Evolutionary conservation across 225 moss, liverwort and hornwort species (phyloP), one percentile per base, ranked within the genome.

Genomic region (Takakia lepidozioides): DNA sequence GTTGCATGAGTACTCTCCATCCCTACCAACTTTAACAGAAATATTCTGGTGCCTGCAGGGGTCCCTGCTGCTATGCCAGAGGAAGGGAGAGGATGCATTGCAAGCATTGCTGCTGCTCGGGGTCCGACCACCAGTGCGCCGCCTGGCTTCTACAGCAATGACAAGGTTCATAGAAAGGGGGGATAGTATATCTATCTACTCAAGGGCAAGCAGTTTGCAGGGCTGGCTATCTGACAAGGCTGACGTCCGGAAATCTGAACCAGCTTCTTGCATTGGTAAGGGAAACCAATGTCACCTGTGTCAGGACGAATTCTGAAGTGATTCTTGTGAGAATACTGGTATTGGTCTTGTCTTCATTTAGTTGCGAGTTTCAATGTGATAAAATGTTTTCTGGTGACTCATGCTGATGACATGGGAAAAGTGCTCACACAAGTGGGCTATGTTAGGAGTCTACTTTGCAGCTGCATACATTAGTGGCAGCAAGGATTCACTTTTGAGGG

Each of bases 181-280:
- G 52, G 98, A 99, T 58, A 76, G 62, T 61, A 99, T 99, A 49
- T 99, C 98, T 21, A 81, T 99, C 56, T 99, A 99, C 57, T 83
- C 98, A 50, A 73, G 98, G 53, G 80, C 91, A 47, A 85, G 98
- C 71, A 91, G 83, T 68, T 81, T 99, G 56, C 91, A 91, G 71
- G 87, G 91, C n/a, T 99, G 98, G 98, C 67, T 99, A 47, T 80
- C 85, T 46, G 98, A 99, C 66, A 91, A 85, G 73, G 86, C 87
- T 58, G 98, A 99, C 65, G 61, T 78, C 27, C 71, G 84, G 47
- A 99, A 88, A 68, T 83, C 91, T 17, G 98, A 83, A 47, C 72
- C 91, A 26, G 74, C 87, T 27, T 58, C 91, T 43, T 89, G 88
- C 72, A 86, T 93, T 38, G 86, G 86, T 87, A 63, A n/a, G n/a